These are phyloP conservation scores for Aspergillus bridgeri DNA, from an alignment of 495 filamentous ascomycete species.

Conservation along the genomic window DNA sequence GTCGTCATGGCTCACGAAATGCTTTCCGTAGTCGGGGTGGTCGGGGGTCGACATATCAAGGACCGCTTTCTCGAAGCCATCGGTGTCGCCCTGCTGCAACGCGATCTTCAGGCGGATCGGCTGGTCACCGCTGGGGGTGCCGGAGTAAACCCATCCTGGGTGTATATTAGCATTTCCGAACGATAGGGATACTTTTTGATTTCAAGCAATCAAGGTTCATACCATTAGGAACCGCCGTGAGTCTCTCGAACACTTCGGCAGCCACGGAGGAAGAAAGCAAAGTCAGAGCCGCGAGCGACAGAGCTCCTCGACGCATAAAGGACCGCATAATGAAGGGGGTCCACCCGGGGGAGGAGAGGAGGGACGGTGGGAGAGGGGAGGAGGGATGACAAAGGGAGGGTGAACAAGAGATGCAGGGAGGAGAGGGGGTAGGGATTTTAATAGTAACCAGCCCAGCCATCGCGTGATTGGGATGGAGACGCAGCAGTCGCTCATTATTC, in stretches of 20 bases:
- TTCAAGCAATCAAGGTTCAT: slow-evolving; percentile 5
- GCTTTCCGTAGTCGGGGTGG: slow-evolving; percentile 59
- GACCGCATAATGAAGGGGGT: slow-evolving; percentile 26
- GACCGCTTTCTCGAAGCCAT: slow-evolving; percentile 58
- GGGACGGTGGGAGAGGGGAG: background rate
- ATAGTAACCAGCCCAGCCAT: background rate
- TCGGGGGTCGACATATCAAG: slow-evolving; percentile 58
- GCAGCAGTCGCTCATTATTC: background rate
- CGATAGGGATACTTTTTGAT: slow-evolving; percentile 10
- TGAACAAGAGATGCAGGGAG: background rate
- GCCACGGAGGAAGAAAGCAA: slow-evolving; percentile 34
- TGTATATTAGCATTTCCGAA: background rate
- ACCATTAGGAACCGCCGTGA: slow-evolving; percentile 37
- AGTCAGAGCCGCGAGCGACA: slow-evolving; percentile 42
- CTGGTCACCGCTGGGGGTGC: slow-evolving; percentile 27
- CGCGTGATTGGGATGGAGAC: background rate
- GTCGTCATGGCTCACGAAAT: slow-evolving; percentile 53
- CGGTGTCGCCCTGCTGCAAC: slow-evolving; percentile 54
- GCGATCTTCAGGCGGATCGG: slow-evolving; percentile 45
- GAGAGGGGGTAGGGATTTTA: background rate
- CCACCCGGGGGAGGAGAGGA: background rate
- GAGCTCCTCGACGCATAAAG: slow-evolving; percentile 25
- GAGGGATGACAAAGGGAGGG: background rate
- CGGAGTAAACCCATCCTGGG: slow-evolving; percentile 37
- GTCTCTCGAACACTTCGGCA: slow-evolving; percentile 38